Conservation (phyloP, 345 rosid genomes). For the Carallia brachiata region DNA sequence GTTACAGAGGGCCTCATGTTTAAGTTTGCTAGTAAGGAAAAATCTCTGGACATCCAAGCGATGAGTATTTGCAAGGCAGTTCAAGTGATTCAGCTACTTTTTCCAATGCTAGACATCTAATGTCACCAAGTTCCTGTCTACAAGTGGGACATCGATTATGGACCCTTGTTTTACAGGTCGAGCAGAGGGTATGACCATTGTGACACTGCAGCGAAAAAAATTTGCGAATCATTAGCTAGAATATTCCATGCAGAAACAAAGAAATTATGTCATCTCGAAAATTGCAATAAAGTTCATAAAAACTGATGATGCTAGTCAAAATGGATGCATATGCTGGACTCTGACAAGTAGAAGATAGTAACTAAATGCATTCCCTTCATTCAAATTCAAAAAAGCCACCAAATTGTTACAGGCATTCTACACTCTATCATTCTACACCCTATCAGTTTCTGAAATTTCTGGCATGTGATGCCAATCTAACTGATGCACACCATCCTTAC, state of each 20-base stretch:
- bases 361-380: not conserved
- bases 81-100: slow-evolving; percentile 96
- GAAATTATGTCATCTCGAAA: not conserved
- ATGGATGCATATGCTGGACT: not conserved
- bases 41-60: slow-evolving; percentile 87
- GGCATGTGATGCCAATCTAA: not conserved
- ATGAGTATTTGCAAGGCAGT: slow-evolving; percentile 75
- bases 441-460: not conserved
- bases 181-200: slow-evolving; percentile 96
- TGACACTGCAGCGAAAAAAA: slow-evolving; percentile 65
- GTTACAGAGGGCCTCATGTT: slow-evolving; percentile 82
- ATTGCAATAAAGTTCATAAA: not conserved
- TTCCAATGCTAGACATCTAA: slow-evolving; percentile 87
- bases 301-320: not conserved
- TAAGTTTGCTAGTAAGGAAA: slow-evolving; percentile 95
- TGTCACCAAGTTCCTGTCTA: slow-evolving; percentile 96
- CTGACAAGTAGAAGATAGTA: not conserved
- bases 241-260: not conserved
- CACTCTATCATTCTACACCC: not conserved
- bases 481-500: not conserved
- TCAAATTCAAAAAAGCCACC: not conserved
- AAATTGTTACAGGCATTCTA: not conserved
- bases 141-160: slow-evolving; percentile 95
- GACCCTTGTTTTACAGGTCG: slow-evolving; percentile 87
- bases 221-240: not conserved